Evolutionary conservation across 345 rosid genomes (phyloP).

Genomic region (Syzygium aqueum): DNA sequence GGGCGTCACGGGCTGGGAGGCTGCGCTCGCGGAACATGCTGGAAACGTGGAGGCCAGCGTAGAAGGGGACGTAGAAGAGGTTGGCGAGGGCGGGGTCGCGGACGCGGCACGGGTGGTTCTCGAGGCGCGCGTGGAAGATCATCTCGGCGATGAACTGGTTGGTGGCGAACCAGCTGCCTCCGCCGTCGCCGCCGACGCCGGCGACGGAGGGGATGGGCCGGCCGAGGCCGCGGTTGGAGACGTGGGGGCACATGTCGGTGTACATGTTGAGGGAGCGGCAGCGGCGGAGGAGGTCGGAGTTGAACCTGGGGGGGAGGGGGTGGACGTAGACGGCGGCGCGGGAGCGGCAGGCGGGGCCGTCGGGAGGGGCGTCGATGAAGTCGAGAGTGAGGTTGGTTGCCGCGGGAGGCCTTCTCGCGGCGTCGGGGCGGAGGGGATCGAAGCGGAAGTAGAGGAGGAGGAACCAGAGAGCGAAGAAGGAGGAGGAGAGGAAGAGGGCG

Average conservation of each 20-base stretch:
- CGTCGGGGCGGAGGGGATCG: background rate
- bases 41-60: conserved; percentile 53
- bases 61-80: conserved; percentile 48
- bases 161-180: conserved; percentile 37
- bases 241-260: conserved; percentile 53
- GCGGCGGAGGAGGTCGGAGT: conserved; percentile 27
- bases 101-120: conserved; percentile 49
- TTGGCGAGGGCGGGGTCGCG: conserved; percentile 27
- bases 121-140: conserved; percentile 49
- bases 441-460: conserved; percentile 3
- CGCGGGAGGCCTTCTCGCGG: background rate
- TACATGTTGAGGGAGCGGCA: conserved; percentile 36
- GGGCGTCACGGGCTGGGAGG: conserved; percentile 26
- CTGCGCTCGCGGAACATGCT: conserved; percentile 36
- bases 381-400: background rate
- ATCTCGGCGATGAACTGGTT: conserved; percentile 54
- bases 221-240: conserved; percentile 45
- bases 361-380: background rate
- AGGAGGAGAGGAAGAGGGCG: background rate
- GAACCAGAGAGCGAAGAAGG: conserved; percentile 4
- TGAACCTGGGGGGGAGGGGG: conserved; percentile 40
- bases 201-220: conserved; percentile 15
- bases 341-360: background rate
- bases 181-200: background rate
- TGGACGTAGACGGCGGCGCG: conserved; percentile 25